Base-by-base conservation (phyloP, 495 filamentous ascomycete species). In the Aspergillus taichungensis region DNA sequence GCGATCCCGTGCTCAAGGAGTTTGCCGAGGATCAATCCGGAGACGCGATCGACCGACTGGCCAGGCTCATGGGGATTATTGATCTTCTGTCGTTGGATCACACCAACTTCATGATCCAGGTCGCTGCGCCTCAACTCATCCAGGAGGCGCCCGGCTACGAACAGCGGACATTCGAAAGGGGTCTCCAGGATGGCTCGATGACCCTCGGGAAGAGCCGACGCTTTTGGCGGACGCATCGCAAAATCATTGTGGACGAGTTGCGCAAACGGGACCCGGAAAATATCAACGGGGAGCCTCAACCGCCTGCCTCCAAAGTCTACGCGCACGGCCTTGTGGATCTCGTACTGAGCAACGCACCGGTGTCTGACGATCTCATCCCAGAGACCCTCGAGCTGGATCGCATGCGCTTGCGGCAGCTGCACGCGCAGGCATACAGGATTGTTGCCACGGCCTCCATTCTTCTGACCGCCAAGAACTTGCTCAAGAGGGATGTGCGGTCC, bases 51-150 rank as follows among this genome's bases (percentile, higher is more conserved):
- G 82, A 87, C 51, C 85, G 89, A 38, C 71, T 96, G 5, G 83
- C 88, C 43, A 81, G 85, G 29, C 69, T 97, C 27, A 84, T 94
- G 56, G 78, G 82, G 42, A 83, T 94, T 32, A 87, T 96, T 42
- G 88, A 98, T 56, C 74, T 90, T 40, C 79, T 98, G 52, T 84
- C 88, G n/a, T 77, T 96, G 43, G 92, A 98, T 58, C 90, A 96
- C 55, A 86, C 89, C 6, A 98, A 98, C 60, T 97, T 92, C 55
- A 78, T 95, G 63, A 75, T 98, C 8, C 83, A 84, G 55, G 69
- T 85, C 30, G 81, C 83, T 0, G 88, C 88, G 0, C 88, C 88
- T 2, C 77, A 79, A 30, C 79, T 98, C 27, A 82, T 95, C 37
- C 77, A 87, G 47, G 82, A 94, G 49, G 86, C 86, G 3, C 68